phyloP scores from a whole-genome alignment of 306 rosid species.

The Notholithocarpus densiflorus region DNA sequence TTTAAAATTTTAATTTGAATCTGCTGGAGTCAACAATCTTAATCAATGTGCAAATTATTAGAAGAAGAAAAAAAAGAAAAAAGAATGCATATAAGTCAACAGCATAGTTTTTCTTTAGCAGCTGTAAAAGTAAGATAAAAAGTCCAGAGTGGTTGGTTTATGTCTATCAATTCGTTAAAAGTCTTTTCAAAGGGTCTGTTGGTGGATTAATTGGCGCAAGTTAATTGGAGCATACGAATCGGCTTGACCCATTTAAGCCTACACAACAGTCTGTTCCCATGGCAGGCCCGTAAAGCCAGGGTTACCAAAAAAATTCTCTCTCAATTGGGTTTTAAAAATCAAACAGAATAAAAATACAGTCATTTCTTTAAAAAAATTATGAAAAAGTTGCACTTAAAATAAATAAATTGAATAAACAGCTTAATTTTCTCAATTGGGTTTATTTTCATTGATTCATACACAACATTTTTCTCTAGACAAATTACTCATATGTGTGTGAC shows the following conservation, averaged over 20 bases:
- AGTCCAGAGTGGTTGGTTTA: neutral
- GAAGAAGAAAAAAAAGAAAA: neutral
- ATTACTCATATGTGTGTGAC: neutral
- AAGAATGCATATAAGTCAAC: neutral
- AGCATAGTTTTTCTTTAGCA: neutral
- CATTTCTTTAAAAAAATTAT: no score
- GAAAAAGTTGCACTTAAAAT: no score
- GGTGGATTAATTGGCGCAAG: neutral
- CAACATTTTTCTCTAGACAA: neutral
- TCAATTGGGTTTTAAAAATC: no score
- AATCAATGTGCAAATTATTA: neutral
- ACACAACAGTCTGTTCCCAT: neutral
- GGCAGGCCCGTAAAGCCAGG: no score
- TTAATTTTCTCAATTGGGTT: no score
- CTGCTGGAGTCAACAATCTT: constrained; percentile 10
- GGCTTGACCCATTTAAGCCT: neutral
- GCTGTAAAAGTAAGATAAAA: neutral
- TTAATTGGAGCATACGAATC: neutral
- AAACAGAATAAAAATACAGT: no score
- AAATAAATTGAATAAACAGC: no score
- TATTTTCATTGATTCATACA: neutral
- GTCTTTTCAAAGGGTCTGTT: neutral
- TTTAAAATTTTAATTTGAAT: neutral
- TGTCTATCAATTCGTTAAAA: neutral
- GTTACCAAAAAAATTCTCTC: no score